Evolutionary conservation across 2,329 filamentous ascomycete species (phyloP).

Genomic region (Alternaria atra): DNA sequence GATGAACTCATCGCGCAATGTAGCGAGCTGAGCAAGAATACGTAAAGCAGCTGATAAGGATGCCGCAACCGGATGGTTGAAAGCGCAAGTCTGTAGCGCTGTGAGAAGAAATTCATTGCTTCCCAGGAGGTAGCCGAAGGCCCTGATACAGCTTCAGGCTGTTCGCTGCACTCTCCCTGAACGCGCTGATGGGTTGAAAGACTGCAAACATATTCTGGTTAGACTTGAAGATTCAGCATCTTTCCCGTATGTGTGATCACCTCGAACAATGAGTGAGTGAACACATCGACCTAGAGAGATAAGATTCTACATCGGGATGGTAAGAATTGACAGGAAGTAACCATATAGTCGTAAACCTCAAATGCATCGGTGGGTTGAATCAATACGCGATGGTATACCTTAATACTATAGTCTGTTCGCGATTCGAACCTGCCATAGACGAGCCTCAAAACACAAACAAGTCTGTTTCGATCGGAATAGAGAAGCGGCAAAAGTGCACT

Average conservation of each 20-base stretch:
- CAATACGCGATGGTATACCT: too few species aligned
- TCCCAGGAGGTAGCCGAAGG: background rate
- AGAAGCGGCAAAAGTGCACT: background rate
- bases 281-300: background rate
- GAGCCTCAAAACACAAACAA: too few species aligned
- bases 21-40: background rate
- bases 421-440: too few species aligned
- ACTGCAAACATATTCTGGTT: background rate
- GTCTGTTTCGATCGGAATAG: too few species aligned
- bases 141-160: too few species aligned
- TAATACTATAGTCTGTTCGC: too few species aligned
- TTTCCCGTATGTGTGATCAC: background rate
- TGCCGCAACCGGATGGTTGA: background rate
- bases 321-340: background rate
- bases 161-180: background rate
- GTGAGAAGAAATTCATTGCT: background rate
- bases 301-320: background rate
- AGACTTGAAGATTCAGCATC: background rate
- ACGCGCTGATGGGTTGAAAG: background rate
- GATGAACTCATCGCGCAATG: background rate
- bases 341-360: too few species aligned
- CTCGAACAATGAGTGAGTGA: background rate
- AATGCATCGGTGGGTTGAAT: too few species aligned
- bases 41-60: background rate
- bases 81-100: background rate